Evolutionary conservation across 306 rosid species (phyloP).

Genomic region (Prunus fruticosa): DNA sequence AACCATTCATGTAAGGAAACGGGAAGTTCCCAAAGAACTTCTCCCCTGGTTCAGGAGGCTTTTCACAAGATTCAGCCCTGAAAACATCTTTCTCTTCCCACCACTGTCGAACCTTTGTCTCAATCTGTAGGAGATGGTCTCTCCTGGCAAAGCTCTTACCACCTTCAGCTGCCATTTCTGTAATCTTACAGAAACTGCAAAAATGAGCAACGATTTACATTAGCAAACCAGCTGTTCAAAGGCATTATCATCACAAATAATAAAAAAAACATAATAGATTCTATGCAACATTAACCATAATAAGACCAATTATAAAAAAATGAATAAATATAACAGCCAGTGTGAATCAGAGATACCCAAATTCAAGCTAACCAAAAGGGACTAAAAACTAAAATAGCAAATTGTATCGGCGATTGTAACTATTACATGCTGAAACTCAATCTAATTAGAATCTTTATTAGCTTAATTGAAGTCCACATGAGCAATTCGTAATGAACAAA

Average conservation of each 20-base stretch:
- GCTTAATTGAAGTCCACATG: not conserved
- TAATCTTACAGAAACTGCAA: constrained; percentile 42
- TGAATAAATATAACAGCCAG: not conserved
- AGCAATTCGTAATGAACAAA: not conserved
- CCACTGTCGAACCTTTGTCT: constrained; percentile 58
- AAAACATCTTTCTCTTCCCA: constrained; percentile 81
- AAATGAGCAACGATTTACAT: not conserved
- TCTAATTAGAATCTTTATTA: too few species aligned
- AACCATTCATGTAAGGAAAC: constrained; percentile 89
- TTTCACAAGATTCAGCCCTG: constrained; percentile 65
- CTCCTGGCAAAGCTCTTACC: constrained; percentile 76
- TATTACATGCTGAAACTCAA: not conserved
- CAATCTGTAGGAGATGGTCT: constrained; percentile 74
- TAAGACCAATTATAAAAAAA: not conserved
- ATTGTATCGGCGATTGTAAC: not conserved
- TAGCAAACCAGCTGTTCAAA: not conserved
- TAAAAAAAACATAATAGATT: too few species aligned
- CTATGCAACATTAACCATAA: not conserved
- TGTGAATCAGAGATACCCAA: not conserved
- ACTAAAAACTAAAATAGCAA: not conserved
- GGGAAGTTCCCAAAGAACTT: constrained; percentile 95
- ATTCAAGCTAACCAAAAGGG: not conserved
- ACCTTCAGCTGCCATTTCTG: constrained; percentile 66
- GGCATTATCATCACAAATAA: not conserved
- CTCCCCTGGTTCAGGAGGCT: constrained; percentile 54